Evolutionary conservation across 495 filamentous ascomycete species (phyloP), one percentile per base, ranked within the genome.

Genomic region (Xylaria nigripes): DNA sequence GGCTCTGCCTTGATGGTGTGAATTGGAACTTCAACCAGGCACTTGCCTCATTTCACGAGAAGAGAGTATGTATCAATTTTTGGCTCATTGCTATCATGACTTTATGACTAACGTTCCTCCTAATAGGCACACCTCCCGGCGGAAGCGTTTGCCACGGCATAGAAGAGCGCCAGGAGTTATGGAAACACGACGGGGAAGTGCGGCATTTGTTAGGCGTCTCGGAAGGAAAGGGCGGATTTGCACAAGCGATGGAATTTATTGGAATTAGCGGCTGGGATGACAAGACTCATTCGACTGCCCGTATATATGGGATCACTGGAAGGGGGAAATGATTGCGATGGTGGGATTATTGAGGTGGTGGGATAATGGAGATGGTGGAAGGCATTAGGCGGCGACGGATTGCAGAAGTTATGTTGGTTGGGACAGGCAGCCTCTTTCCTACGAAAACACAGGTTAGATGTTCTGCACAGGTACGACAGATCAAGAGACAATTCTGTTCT

Each of bases 21-120:
- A 78, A 78, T 43, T 93, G 89, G 87, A 80, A 89, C 63, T 77
- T 86, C 34, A 79, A 84, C n/a, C 69, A 69, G 48, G 89, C 87
- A 0, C 70, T 86, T 58, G 72, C 73, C 50, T 78, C 81, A 34
- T 91, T 90, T 63, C 80, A 84, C 54, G 73, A 81, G 49, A 74
- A 74, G 48, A 80, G 64, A 48, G 71, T 74, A 61, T 54, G 59
- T 48, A 15, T 36, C 32, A 9, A 10, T 38, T 54, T 18, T 21
- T 15, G 36, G 6, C n/a, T 2, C 3, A 4, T 23, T 43, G 1
- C 6, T 34, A 25, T 9, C 6, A 36, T 27, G 36, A 18, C 36
- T 45, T 51, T 29, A 52, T 58, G 54, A 61, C 38, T 44, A 43
- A 50, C 15, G 24, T 8, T 15, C 12, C 18, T 18, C 10, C 38